Conservation (phyloP, 441 rosid genomes). For the Theobroma grandiflorum region DNA sequence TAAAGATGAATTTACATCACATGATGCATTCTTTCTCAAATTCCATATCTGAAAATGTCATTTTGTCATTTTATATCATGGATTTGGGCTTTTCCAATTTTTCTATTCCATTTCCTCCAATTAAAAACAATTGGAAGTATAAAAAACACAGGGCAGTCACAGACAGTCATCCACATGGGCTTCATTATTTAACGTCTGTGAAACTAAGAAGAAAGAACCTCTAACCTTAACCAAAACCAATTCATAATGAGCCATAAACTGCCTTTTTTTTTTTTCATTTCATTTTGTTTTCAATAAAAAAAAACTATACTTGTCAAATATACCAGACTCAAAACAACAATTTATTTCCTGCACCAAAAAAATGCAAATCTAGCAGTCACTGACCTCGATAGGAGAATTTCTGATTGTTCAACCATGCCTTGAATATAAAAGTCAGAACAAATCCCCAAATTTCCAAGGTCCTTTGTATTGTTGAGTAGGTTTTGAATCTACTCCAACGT, state of each 20-base stretch:
- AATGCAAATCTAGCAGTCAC: conserved; percentile 16
- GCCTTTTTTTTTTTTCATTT: background rate
- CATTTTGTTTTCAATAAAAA: background rate
- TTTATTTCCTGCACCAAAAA: background rate
- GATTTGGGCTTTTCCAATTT: background rate
- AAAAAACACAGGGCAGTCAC: background rate
- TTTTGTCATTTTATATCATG: background rate
- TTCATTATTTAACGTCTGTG: background rate
- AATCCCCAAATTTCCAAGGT: conserved; percentile 98
- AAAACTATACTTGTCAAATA: background rate
- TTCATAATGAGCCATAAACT: background rate
- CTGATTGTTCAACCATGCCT: conserved; percentile 83
- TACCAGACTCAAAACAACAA: background rate
- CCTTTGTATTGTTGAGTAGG: conserved; percentile 92
- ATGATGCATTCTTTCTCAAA: background rate
- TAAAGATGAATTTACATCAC: background rate
- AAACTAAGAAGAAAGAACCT: background rate
- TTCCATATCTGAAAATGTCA: conserved; percentile 3
- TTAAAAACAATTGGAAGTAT: background rate
- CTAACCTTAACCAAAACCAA: background rate
- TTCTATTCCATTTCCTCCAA: background rate
- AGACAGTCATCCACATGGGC: background rate
- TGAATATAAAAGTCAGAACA: conserved; percentile 75
- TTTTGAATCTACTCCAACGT: conserved; percentile 95
- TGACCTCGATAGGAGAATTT: conserved; percentile 90